Base-by-base conservation (phyloP, 129 eudicot species). In the Chrysanthemum seticuspe region DNA sequence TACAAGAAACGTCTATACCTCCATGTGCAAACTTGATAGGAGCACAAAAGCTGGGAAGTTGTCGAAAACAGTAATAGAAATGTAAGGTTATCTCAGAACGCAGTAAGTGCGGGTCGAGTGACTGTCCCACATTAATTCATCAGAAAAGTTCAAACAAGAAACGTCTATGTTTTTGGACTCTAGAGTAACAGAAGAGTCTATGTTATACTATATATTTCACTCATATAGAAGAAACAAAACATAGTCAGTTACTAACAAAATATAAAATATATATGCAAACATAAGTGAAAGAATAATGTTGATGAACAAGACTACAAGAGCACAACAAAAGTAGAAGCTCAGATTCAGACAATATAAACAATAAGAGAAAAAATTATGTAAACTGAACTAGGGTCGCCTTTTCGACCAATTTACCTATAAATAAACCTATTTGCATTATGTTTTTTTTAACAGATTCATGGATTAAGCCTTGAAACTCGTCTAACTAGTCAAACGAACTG, bases 91-190 rank as follows among this genome's bases (percentile, higher is more conserved):
- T 25, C 27, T 25, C 2, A 1, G 1, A 25, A 25, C 1, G 27
- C 0, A 0, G 27, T 23, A 2, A 25, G 27, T 25, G 27, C 27
- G 27, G 27, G 1, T 25, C 34, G 34, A 29, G 34, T 29, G 34
- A 70, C 34, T 40, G 65, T 62, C 76, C 71, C 61, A 54, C 45
- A 52, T 62, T 52, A 45, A 61, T 51, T 61, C 15, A 70, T 50
- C 71, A 62, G 50, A 70, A 70, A 61, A 13, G 65, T 52, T 69
- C 62, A 34, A 77, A 70, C 71, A 71, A 64, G 27, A 53, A 54
- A 23, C 11, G 14, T 34, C 8, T 36, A 77, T 36, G 11, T 11
- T 70, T 76, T 54, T 51, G 4, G 12, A 51, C 25, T 59, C n/a
- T 0, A 76, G 40, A 74, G 69, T 62, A 27, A 62, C 48, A 61